Percentiles rank a stretch among this genome's conserved stretches.
Conservation (phyloP, 176 grass and related monocot species). For the Dactylis glomerata region DNA sequence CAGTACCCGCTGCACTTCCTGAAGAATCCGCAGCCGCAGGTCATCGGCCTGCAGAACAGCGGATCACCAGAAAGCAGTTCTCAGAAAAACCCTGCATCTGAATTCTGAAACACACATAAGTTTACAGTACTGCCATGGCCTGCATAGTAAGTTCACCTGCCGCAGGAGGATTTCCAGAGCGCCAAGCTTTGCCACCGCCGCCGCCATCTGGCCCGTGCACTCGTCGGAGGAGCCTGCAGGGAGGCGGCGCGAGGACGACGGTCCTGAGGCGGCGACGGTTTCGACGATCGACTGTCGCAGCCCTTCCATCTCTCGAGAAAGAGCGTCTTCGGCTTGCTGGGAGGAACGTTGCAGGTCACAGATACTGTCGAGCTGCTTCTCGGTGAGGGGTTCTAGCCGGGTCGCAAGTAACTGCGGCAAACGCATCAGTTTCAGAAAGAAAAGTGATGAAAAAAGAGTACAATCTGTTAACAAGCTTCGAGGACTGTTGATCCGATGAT, state of each 20-base stretch:
- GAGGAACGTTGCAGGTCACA: conserved; percentile 42
- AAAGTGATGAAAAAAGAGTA: neutral
- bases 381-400: conserved; percentile 56
- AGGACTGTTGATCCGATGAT: neutral
- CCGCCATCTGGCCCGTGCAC: conserved; percentile 39
- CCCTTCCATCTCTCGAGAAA: conserved; percentile 35
- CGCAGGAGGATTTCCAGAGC: conserved; percentile 36
- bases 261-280: conserved; percentile 32
- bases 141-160: conserved; percentile 24
- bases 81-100: neutral
- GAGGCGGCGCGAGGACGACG: neutral
- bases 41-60: conserved; percentile 38
- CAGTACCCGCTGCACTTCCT: conserved; percentile 42
- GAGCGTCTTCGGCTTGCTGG: conserved; percentile 31
- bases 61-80: neutral
- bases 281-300: conserved; percentile 40
- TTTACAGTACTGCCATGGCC: neutral
- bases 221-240: conserved; percentile 16
- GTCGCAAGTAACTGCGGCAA: conserved; percentile 40
- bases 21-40: conserved; percentile 42
- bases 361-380: conserved; percentile 48
- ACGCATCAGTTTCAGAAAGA: neutral
- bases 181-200: conserved; percentile 44
- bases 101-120: neutral
- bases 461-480: neutral